Evolutionary conservation across 805 yeast species (phyloP), one percentile per base, ranked within the genome.

Genomic region (Zygoascus ofunaensis): DNA sequence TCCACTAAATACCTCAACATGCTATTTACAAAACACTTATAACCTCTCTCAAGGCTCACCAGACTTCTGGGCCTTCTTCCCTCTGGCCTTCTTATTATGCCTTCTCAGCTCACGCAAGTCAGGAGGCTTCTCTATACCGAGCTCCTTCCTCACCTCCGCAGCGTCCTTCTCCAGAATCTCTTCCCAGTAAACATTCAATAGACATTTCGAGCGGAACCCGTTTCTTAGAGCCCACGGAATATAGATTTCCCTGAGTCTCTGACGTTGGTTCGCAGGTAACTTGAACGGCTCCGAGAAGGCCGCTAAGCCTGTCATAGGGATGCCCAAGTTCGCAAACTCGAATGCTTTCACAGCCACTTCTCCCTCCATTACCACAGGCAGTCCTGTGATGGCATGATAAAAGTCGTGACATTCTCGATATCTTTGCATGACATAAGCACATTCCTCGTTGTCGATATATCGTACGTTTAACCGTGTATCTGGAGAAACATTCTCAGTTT

Each of bases 381-480:
- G 70, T 14, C 94, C 90, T 0, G 94, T 82, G 23, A 92, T 71
- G 1, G 97, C 85, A 59, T 92, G 98, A 59, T 87, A 90, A 57
- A 92, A 92, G 59, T 92, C 98, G 58, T 92, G 98, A 59, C 96
- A 89, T 60, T 92, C 97, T 43, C 98, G 75, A 60, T 90, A 92
- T 55, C 98, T 69, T 61, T 87, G 94, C 69, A 80, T 87, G n/a
- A 90, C 82, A 58, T 82, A 92, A 0, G 96, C 96, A 52, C 86
- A 74, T 56, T 87, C 94, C 37, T 85, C 89, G 58, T 92, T 87
- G 50, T 85, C 89, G 36, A 92, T 86, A 63, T 77, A 92, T 48
- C 77, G 77, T 7, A 92, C 97, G 1, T 87, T 82, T 2, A 82
- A 87, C 54, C 98, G 72, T 0, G 95, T 89, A 59, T 92, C 98